Evolutionary conservation across 192 early-diverging fungal species (phyloP).

Genomic region (Backusella mclennaniae): DNA sequence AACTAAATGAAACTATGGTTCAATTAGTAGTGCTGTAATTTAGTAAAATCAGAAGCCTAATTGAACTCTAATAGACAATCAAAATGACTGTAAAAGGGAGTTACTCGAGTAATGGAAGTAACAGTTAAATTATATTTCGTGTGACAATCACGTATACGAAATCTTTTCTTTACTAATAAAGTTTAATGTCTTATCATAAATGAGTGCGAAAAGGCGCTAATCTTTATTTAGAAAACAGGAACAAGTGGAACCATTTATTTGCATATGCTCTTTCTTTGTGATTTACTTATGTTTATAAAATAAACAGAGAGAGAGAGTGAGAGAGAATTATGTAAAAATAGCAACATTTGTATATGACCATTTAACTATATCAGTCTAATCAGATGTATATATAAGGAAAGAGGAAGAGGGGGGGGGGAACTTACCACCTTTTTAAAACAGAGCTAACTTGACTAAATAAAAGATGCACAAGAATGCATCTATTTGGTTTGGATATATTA

Average conservation of each 20-base stretch:
- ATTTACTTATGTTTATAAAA: neutral
- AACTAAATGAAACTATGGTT: neutral
- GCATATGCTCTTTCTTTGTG: neutral
- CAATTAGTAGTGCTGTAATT: neutral
- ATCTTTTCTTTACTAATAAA: neutral
- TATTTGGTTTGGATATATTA: neutral
- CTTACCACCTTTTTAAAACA: neutral
- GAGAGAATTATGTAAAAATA: neutral
- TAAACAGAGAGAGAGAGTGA: neutral
- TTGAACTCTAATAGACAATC: neutral
- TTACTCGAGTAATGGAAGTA: neutral
- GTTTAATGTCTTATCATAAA: neutral
- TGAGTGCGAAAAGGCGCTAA: neutral
- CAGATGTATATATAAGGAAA: neutral
- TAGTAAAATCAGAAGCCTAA: neutral
- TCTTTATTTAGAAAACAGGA: neutral
- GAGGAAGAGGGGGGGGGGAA: neutral
- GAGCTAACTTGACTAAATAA: neutral
- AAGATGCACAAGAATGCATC: neutral
- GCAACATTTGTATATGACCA: neutral
- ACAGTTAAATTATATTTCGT: neutral
- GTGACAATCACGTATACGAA: neutral
- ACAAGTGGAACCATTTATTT: neutral
- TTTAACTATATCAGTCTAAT: neutral
- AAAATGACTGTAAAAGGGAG: neutral